Percentiles rank a stretch among this genome's conserved stretches.
Conservation (phyloP, 2,329 filamentous ascomycete genomes). For the Helotiales sp. region DNA sequence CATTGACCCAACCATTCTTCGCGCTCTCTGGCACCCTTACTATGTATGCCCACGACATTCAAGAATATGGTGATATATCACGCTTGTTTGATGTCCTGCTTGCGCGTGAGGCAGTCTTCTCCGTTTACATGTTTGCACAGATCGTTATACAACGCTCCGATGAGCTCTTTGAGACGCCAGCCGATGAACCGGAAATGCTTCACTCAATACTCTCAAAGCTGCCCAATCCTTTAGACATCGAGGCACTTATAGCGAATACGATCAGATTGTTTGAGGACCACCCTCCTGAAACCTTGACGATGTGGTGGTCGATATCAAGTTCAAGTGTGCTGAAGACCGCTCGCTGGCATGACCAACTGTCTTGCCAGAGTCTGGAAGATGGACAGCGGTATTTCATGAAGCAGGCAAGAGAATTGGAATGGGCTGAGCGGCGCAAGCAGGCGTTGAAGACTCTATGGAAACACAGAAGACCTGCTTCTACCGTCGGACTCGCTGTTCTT, state of each 20-base stretch:
- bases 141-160: conserved; percentile 80
- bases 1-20: conserved; percentile 83
- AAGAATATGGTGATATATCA: conserved; percentile 85
- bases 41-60: conserved; percentile 95
- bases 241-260: conserved; percentile 73
- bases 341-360: conserved; percentile 54
- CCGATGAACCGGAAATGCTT: conserved; percentile 89
- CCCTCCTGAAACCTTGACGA: conserved; percentile 74
- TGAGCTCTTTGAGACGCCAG: conserved; percentile 83
- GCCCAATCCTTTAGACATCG: conserved; percentile 79
- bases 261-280: conserved; percentile 64
- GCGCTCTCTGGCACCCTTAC: conserved; percentile 92
- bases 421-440: conserved; percentile 63
- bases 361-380: conserved; percentile 64
- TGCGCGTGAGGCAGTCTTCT: conserved; percentile 84
- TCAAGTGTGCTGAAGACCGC: conserved; percentile 88
- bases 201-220: conserved; percentile 88
- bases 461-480: conserved; percentile 68
- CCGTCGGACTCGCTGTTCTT: conserved; percentile 66
- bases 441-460: conserved; percentile 59
- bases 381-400: conserved; percentile 70
- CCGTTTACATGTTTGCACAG: conserved; percentile 89
- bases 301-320: conserved; percentile 74
- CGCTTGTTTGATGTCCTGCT: conserved; percentile 92
- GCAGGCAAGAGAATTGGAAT: conserved; percentile 74